Evolutionary conservation across 805 yeast species (phyloP), one percentile per base, ranked within the genome.

Genomic region (Ogataea siamensis): DNA sequence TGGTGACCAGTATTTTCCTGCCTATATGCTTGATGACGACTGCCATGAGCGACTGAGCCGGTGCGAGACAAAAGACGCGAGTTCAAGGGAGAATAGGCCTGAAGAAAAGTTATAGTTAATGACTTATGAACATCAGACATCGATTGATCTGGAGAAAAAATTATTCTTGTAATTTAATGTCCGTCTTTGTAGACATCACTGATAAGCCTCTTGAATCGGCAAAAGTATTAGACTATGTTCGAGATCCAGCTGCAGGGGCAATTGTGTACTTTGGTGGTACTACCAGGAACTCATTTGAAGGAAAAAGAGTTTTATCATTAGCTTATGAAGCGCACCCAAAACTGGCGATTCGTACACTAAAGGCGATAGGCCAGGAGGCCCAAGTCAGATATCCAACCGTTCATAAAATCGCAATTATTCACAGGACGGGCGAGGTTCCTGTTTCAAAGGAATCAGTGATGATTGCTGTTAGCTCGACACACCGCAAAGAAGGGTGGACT

Each of bases 11-110:
- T 76, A 65, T 43, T 49, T 54, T 37, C 83, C 83, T 1, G 83
- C 85, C 2, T 79, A 73, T 54, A 62, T 63, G 64, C 73, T 87
- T 25, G 71, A 51, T 7, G 83, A 80, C 36, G 77, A 78, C 43
- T 73, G 74, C 2, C 72, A 73, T 48, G 91, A 83, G 55, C 62
- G 86, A 32, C 46, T 63, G 23, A 63, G 68, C 34, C 47, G 68
- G 25, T 50, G 49, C 19, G 42, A 47, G 23, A 53, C 49, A 21
- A 39, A 34, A 7, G 33, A 17, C n/a, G 26, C 20, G 24, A 40
- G 34, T 19, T 28, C 32, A n/a, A 40, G 40, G 14, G 45, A 17
- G 12, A 21, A 43, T 16, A 13, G 42, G 16, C 34, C 39, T 8
- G 43, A 41, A 8, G 45, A 45, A 27, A 47, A 47, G 33, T 27